Conservation (phyloP, 2,329 filamentous ascomycete genomes). For the Pseudophaeomoniella oleicola region DNA sequence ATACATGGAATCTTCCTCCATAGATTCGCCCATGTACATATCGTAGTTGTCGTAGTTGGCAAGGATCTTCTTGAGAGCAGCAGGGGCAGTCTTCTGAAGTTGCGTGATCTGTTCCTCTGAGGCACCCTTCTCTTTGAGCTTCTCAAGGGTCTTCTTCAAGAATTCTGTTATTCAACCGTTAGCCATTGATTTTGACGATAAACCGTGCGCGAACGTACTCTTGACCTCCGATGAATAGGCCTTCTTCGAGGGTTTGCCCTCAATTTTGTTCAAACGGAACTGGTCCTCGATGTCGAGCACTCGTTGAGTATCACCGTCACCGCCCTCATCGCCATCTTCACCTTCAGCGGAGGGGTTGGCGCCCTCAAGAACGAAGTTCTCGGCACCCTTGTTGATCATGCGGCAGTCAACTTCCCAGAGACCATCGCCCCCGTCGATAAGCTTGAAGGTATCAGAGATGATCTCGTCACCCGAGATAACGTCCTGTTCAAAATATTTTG, state of each 20-base stretch:
- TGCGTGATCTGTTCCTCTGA: conserved; percentile 52
- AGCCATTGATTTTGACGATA: conserved; percentile 4
- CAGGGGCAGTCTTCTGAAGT: conserved; percentile 64
- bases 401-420: conserved; percentile 85
- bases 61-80: conserved; percentile 70
- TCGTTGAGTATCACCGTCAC: conserved; percentile 47
- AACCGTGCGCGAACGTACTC: conserved; percentile 45
- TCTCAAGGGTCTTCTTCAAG: conserved; percentile 75
- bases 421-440: conserved; percentile 65
- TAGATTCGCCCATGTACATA: conserved; percentile 81
- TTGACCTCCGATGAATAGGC: conserved; percentile 71
- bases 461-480: conserved; percentile 83
- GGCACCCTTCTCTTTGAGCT: conserved; percentile 49
- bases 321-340: conserved; percentile 55
- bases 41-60: conserved; percentile 94
- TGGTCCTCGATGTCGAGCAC: conserved; percentile 91
- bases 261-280: conserved; percentile 57
- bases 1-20: conserved; percentile 89
- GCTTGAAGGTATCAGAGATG: conserved; percentile 84
- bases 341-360: conserved; percentile 94
- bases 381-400: conserved; percentile 68
- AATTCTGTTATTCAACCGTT: conserved; percentile 42
- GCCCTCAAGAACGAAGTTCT: conserved; percentile 52
- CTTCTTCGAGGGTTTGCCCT: conserved; percentile 58
- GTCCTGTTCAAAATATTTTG: conserved; percentile 44